Evolutionary conservation across 495 filamentous ascomycete genomes (phyloP), one percentile per base, ranked within the genome.

Genomic region (Aeminium ludgeri): DNA sequence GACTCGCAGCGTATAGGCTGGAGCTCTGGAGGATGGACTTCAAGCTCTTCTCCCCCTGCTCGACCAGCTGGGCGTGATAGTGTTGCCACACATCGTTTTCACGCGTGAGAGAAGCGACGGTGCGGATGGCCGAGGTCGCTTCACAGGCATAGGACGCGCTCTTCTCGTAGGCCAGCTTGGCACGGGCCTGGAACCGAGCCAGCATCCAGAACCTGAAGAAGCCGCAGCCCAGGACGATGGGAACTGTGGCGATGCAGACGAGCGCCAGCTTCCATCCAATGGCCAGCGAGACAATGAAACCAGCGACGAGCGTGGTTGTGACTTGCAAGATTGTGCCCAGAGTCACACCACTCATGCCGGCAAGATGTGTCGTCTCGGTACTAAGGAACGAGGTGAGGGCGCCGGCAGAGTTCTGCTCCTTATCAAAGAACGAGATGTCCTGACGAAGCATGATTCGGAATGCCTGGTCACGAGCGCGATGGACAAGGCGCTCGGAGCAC

Each of bases 191-290:
- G 58, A 91, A 85, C 25, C 69, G 67, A 7, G 76, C 70, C 16
- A 93, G 70, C 67, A 92, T 74, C 52, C 74, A 80, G 57, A 92
- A 85, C 15, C 89, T 77, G 63, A 84, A 76, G 65, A 82, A 94
- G 18, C 87, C 86, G 53, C 80, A 86, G 1, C 56, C 69, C 0
- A 93, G 60, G 0, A 94, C 64, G 20, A 92, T 56, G 0, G 87
- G 87, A 16, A 94, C 70, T 20, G 76, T 78, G 13, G 76, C 68
- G 44, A 72, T 77, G 58, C 81, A 83, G 23, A 93, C 86, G 6
- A 96, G 67, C 12, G 81, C 82, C 6, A 96, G 65, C 54, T 94
- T 94, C 86, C 87, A 96, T 20, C 79, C 84, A 53, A 92, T 73
- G 1, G 72, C 66, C 20, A 78, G 59, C 11, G 73, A 68, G 20